Evolutionary conservation across 1,284 basidiomycete genomes (phyloP), one percentile per base, ranked within the genome.

Genomic region (Pterula multifida): DNA sequence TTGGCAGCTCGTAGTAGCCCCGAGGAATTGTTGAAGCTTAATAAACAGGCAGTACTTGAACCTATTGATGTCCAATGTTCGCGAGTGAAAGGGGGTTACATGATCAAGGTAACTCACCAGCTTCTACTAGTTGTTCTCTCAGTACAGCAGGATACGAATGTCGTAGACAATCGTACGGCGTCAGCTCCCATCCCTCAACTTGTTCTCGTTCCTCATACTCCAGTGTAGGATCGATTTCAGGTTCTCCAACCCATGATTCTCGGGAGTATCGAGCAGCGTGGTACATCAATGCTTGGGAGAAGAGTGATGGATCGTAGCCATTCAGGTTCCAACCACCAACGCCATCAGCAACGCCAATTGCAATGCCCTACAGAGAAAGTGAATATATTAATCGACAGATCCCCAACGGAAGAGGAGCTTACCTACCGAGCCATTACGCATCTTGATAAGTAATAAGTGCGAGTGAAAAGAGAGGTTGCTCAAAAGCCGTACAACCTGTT

Each of bases 31-130:
- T 93, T 90, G 36, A 94, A 63, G 36, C 78, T 86, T 24, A 91
- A 62, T 26, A 94, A 65, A 60, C 87, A 90, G 13, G 88, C 90
- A 0, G 90, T 94, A 58, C 90, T 91, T 15, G 89, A 90, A 48
- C 91, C 90, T 90, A 55, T 26, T 6, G 50, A 26, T 26, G 17
- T 44, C 24, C n/a, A n/a, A n/a, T n/a, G n/a, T n/a, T n/a, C 35
- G 47, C 48, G 50, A 47, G 50, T 25, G 24, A 48, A 35, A 23
- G 42, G 24, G 21, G n/a, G n/a, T n/a, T n/a, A n/a, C 6, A 32
- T 32, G 6, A 15, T 91, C 15, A 88, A 90, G 48, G 90, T 19
- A 4, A 61, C 76, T 58, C 51, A 88, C 88, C 88, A 49, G 86
- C 89, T 56, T 79, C 64, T 3, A 94, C 83, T 23, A 65, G 67